Evolutionary conservation across 2,329 filamentous ascomycete species (phyloP), one percentile per base, ranked within the genome.

Genomic region (Gyromitra esculenta): DNA sequence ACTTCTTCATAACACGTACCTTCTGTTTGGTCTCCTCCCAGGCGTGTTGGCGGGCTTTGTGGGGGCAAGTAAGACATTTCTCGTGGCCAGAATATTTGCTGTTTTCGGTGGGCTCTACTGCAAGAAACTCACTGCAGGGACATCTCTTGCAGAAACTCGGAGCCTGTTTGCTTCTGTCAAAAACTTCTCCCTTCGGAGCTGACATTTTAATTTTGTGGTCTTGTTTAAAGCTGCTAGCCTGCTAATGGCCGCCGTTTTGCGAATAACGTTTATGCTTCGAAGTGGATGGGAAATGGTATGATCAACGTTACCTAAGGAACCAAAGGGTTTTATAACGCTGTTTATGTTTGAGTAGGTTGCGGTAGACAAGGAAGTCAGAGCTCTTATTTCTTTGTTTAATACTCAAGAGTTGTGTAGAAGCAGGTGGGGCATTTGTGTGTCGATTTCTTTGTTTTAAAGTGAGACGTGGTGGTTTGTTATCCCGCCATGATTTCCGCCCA

Each of bases 111-210:
- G 39, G 8, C 2, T 35, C 31, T 0, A 21, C 5, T 57, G 35
- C 59, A 15, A 65, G 31, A 11, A 75, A 75, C 15, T 75, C 59
- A 8, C 35, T 35, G 41, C 72, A 75, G 9, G 9, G 8, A 7
- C 72, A 71, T 9, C 5, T 35, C 21, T 15, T 70, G 41, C 72
- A 75, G n/a, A 43, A n/a, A 5, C 65, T 57, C 5, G 72, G 72
- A 8, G 7, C 13, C 18, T 75, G 72, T 25, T 57, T 50, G 1
- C 59, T 25, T 9, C 59, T 39, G 9, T 57, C 31, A 35, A 59
- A 70, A 1, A 50, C 31, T 11, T 25, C 65, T 18, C 56, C 18
- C 7, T 6, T 31, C 1, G 31, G 11, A 31, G 9, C 9, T 15
- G 18, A 25, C 41, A 71, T 75, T 45, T 2, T 5, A 1, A n/a